Evolutionary conservation across 1,284 basidiomycete genomes (phyloP).

Genomic region (Ustilago esculenta): DNA sequence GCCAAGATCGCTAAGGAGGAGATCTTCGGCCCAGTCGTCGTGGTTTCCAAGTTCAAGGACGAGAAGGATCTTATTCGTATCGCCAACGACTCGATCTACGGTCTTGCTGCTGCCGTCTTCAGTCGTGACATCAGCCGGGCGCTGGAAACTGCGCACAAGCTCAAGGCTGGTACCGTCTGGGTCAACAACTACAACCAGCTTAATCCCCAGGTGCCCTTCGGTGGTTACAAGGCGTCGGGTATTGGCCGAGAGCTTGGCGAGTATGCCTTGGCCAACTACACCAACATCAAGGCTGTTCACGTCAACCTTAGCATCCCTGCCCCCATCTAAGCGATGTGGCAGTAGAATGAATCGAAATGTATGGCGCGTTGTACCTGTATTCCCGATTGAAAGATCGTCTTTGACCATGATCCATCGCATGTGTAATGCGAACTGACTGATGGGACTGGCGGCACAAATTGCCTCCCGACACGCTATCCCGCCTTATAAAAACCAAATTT

Average conservation of each 20-base stretch:
- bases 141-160: slow-evolving; percentile 77
- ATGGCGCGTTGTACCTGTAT: slow-evolving; percentile 14
- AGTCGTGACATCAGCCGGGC: slow-evolving; percentile 80
- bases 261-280: slow-evolving; percentile 74
- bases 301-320: slow-evolving; percentile 73
- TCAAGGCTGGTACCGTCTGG: slow-evolving; percentile 86
- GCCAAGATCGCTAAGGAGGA: slow-evolving; percentile 75
- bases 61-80: slow-evolving; percentile 75
- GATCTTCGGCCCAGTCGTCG: slow-evolving; percentile 80
- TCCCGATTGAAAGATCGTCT: slow-evolving; percentile 31
- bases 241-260: slow-evolving; percentile 63
- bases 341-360: background rate
- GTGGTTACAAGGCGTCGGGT: slow-evolving; percentile 57
- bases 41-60: slow-evolving; percentile 69
- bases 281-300: slow-evolving; percentile 82
- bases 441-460: too few relatives aligned
- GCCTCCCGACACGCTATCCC: too few relatives aligned
- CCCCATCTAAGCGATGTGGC: slow-evolving; percentile 43
- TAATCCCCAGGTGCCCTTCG: slow-evolving; percentile 49
- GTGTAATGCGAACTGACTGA: too few relatives aligned
- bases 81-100: slow-evolving; percentile 84
- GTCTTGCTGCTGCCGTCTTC: slow-evolving; percentile 87
- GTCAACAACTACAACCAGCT: slow-evolving; percentile 72
- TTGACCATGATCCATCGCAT: too few relatives aligned
- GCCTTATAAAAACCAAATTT: too few relatives aligned